These are phyloP conservation scores for Aspergillus sparsus DNA, from an alignment of 495 filamentous ascomycete genomes.

Conservation along the genomic window DNA sequence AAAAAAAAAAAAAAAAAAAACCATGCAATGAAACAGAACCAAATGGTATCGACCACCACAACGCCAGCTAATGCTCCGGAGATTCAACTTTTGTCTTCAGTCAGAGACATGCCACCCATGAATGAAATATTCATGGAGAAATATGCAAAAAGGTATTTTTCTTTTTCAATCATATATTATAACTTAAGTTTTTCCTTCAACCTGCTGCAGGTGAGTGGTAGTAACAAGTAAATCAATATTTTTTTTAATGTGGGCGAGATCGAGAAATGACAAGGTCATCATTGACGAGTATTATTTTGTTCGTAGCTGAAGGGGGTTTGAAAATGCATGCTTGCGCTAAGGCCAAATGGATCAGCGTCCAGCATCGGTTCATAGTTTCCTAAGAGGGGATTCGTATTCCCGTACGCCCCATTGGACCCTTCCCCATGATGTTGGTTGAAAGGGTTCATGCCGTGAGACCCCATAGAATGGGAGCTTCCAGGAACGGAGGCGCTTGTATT, in stretches of 20 bases:
- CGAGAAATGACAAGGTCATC: constrained; percentile 13
- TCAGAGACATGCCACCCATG: constrained; percentile 18
- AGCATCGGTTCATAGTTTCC: constrained; percentile 81
- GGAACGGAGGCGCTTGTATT: constrained; percentile 46
- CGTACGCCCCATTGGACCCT: constrained; percentile 40
- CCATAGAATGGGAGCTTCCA: constrained; percentile 41
- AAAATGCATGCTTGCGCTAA: constrained; percentile 92
- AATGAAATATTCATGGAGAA: constrained; percentile 12
- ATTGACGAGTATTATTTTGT: constrained; percentile 45
- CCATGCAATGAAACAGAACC: constrained; percentile 17
- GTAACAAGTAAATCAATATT: constrained; percentile 8
- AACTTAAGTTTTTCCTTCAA: background rate
- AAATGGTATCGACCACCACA: constrained; percentile 34
- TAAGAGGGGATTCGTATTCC: constrained; percentile 65
- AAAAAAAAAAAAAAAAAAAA: too few species aligned
- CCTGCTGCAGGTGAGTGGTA: background rate
- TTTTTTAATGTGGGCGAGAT: background rate
- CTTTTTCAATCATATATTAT: background rate
- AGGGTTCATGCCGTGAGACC: constrained; percentile 36
- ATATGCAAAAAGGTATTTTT: constrained; percentile 8
- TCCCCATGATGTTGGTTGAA: constrained; percentile 44
- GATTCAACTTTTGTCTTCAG: constrained; percentile 22
- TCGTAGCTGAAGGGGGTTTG: constrained; percentile 87
- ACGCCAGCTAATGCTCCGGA: constrained; percentile 31
- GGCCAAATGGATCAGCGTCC: constrained; percentile 87